Conservation (phyloP, 2,329 filamentous ascomycete genomes). For the Calonectria pseudoturangicola region DNA sequence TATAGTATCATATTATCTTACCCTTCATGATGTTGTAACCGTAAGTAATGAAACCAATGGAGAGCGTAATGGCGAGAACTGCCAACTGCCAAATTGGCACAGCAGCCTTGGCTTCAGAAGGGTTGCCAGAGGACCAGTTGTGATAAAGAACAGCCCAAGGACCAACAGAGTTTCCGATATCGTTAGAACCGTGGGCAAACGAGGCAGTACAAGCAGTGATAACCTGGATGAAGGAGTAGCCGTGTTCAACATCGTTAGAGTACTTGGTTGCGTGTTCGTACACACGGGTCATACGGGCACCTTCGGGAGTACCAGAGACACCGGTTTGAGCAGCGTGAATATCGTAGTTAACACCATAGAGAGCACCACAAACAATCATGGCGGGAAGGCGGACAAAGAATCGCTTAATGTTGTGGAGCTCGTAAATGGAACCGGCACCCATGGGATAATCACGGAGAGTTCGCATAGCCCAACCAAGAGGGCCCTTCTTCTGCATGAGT, state of each 20-base stretch:
- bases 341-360: slow-evolving; percentile 87
- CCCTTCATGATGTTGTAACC: slow-evolving; percentile 22
- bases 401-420: slow-evolving; percentile 80
- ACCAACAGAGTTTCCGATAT: slow-evolving; percentile 83
- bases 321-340: slow-evolving; percentile 85
- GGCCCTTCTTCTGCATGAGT: slow-evolving; percentile 76
- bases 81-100: slow-evolving; percentile 18
- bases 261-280: slow-evolving; percentile 80
- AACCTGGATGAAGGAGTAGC: slow-evolving; percentile 80
- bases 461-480: slow-evolving; percentile 87
- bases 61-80: slow-evolving; percentile 13
- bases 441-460: slow-evolving; percentile 83
- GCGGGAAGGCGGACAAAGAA: slow-evolving; percentile 80
- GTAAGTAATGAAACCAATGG: slow-evolving; percentile 15
- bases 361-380: slow-evolving; percentile 74
- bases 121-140: slow-evolving; percentile 79
- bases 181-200: slow-evolving; percentile 86
- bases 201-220: slow-evolving; percentile 82
- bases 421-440: slow-evolving; percentile 82
- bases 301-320: slow-evolving; percentile 81
- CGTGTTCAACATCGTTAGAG: slow-evolving; percentile 82
- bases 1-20: background rate
- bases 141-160: slow-evolving; percentile 82
- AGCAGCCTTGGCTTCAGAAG: slow-evolving; percentile 53
- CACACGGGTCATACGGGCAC: slow-evolving; percentile 74